These are phyloP conservation scores for Hypoxylon subgilvum DNA, from an alignment of 495 filamentous ascomycete genomes.

Conservation along the genomic window DNA sequence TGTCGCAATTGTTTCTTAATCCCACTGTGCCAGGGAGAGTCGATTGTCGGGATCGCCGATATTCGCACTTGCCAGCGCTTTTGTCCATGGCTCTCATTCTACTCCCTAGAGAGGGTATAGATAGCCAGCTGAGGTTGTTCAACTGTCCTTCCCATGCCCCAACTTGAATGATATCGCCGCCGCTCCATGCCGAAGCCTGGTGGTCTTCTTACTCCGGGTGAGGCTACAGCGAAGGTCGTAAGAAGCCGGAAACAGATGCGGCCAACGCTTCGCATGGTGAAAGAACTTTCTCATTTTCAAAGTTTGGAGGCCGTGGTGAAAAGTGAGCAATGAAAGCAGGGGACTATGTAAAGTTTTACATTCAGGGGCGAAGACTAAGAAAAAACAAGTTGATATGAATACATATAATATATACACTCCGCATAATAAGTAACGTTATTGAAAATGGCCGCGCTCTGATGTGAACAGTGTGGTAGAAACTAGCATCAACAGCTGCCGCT, in stretches of 20 bases:
- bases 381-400: too few relatives aligned
- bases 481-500: too few relatives aligned
- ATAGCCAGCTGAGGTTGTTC: conserved; percentile 7
- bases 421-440: too few relatives aligned
- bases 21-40: conserved; percentile 4
- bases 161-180: neutral
- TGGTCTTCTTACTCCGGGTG: neutral
- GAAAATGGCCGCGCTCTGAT: neutral
- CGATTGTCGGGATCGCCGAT: neutral
- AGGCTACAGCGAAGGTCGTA: neutral
- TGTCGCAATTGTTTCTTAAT: neutral
- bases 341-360: neutral
- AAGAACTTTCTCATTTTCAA: neutral
- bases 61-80: neutral
- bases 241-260: neutral
- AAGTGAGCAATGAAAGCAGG: neutral
- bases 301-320: too few relatives aligned
- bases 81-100: conserved; percentile 16
- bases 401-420: too few relatives aligned
- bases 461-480: too few relatives aligned
- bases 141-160: neutral
- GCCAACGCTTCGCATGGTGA: neutral
- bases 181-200: neutral
- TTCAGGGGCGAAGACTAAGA: too few relatives aligned
- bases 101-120: conserved; percentile 7